Percentiles rank a stretch among this genome's conserved stretches.
These are phyloP conservation scores for Serendipita sp. DNA, from an alignment of 768 basidiomycete genomes.

Conservation along the genomic window DNA sequence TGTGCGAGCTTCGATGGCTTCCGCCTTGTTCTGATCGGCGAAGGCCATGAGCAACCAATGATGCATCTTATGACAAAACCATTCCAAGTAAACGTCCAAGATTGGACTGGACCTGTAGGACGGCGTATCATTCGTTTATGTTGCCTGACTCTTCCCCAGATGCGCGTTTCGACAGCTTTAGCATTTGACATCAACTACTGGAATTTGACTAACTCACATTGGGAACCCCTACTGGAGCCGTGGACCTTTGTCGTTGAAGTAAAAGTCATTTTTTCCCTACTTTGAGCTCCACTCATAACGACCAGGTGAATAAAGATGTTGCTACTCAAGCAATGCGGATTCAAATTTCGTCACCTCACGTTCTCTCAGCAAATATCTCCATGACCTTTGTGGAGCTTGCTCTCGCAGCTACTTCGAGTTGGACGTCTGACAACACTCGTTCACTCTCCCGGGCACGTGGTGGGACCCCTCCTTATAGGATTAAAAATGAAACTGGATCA, in stretches of 20 bases:
- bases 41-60: constrained; percentile 87
- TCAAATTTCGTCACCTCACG: constrained; percentile 55
- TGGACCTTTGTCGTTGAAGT: constrained; percentile 77
- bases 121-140: not conserved
- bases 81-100: constrained; percentile 65
- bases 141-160: constrained; percentile 27
- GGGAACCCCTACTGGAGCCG: constrained; percentile 96
- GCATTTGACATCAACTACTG: constrained; percentile 81
- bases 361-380: constrained; percentile 81
- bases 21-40: constrained; percentile 84
- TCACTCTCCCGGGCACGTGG: constrained; percentile 67
- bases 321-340: constrained; percentile 37
- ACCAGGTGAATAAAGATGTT: constrained; percentile 38
- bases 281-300: constrained; percentile 9
- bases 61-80: constrained; percentile 76
- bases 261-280: constrained; percentile 4
- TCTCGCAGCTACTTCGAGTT: constrained; percentile 52
- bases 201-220: constrained; percentile 94
- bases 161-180: constrained; percentile 69
- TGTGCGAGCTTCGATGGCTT: constrained; percentile 82
- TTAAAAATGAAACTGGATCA: constrained; percentile 83
- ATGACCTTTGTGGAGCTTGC: constrained; percentile 79
- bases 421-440: constrained; percentile 56
- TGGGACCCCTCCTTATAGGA: constrained; percentile 82
- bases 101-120: constrained; percentile 85